A percentile compares a stretch with the other conserved stretches of the same genome.
Evolutionary conservation across 1,284 basidiomycete genomes (phyloP).

Genomic region (Ceratobasidium sp.): DNA sequence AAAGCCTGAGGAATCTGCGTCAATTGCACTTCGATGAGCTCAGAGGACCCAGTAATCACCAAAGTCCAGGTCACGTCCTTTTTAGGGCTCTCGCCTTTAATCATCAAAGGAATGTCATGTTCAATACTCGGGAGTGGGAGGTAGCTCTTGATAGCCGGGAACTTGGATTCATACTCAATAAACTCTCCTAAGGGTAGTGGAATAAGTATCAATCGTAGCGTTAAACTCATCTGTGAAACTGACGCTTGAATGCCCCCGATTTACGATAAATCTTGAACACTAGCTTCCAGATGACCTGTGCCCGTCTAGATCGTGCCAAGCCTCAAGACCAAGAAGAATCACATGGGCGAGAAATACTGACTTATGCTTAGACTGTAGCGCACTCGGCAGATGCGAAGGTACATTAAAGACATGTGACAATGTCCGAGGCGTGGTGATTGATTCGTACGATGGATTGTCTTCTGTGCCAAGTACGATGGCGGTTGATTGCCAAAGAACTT

Average conservation of each 20-base stretch:
- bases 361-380: conserved; percentile 37
- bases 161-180: conserved; percentile 27
- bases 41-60: neutral
- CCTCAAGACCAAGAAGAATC: neutral
- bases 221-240: neutral
- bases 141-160: conserved; percentile 29
- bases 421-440: conserved; percentile 8
- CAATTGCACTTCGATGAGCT: neutral
- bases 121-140: conserved; percentile 14
- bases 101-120: conserved; percentile 6
- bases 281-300: conserved; percentile 38
- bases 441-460: conserved; percentile 27
- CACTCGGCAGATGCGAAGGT: conserved; percentile 27
- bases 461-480: conserved; percentile 26
- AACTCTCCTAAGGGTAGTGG: conserved; percentile 21
- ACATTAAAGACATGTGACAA: conserved; percentile 35
- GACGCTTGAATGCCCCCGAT: conserved; percentile 34
- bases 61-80: conserved; percentile 22
- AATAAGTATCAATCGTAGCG: neutral
- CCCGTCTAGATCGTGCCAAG: conserved; percentile 9
- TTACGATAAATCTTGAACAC: conserved; percentile 32
- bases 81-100: conserved; percentile 21
- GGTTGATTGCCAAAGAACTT: conserved; percentile 36
- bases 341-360: neutral
- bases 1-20: neutral